Base-by-base conservation (phyloP, 1,284 basidiomycete species). In the Exsudoporus floridanus region DNA sequence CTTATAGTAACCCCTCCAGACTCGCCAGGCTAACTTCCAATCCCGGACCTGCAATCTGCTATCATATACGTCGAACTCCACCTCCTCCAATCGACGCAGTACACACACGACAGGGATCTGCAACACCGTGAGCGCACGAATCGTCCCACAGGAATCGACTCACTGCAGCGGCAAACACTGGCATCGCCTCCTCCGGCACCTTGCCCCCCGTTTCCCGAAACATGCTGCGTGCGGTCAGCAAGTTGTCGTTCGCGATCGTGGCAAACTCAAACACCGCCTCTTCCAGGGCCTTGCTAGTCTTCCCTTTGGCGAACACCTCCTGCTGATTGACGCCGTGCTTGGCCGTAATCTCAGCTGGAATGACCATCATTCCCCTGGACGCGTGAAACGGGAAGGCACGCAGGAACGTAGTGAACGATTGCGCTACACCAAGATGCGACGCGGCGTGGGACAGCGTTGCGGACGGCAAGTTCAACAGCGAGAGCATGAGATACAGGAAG, bases 191-290 rank as follows among this genome's bases (percentile, higher is more conserved):
- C 27, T 56, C 60, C 13, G 90, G 90, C 42, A 92, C 80, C 61
- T 75, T 82, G 25, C 81, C 82, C 31, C 73, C 80, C 55, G 76
- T 78, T 44, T 82, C 77, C 60, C 83, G 81, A 64, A 95, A 80
- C 78, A 89, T 85, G 49, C 84, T 81, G 39, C 91, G 80, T 3
- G 93, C 92, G 3, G 92, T 94, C 60, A 88, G 78, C 57, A 98
- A 70, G 71, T 98, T 89, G 73, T 96, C 93, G 74, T 96, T 94
- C 36, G 93, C 94, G 18, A 90, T 73, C 10, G 89, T 92, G 16
- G 94, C 94, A 67, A 96, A 87, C 64, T 94, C 90, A 67, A 87
- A 97, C 33, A 92, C 87, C 0, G 92, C 93, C 54, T 90, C 82
- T 36, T 82, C 81, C 28, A 88, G 74, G 7, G 82, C 85, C 42